Percentiles rank a stretch among this genome's conserved stretches.
Conservation (phyloP, 140 eudicot species). For the Bidens hawaiensis region DNA sequence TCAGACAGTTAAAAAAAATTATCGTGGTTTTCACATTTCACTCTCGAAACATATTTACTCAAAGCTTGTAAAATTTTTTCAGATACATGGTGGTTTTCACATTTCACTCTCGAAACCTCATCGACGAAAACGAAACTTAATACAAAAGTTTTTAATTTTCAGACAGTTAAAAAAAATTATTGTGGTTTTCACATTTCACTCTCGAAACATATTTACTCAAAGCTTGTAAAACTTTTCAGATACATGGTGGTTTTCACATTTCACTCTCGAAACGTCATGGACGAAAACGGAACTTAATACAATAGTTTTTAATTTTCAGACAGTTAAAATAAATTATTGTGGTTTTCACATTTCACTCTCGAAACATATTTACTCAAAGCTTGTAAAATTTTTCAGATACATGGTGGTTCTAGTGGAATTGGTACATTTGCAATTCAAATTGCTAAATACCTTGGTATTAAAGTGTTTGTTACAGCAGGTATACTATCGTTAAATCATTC, state of each 20-base stretch:
- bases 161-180: background rate
- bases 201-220: background rate
- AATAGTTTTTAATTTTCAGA: background rate
- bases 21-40: background rate
- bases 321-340: background rate
- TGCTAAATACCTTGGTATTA: slow-evolving; percentile 67
- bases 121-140: no score
- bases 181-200: background rate
- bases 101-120: no score
- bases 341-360: background rate
- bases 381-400: slow-evolving; percentile 52
- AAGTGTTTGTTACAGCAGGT: slow-evolving; percentile 96
- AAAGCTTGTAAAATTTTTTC: slow-evolving; percentile 24
- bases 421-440: slow-evolving; percentile 98
- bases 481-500: background rate
- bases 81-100: slow-evolving; percentile 97
- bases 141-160: background rate
- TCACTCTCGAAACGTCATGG: no score
- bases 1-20: background rate
- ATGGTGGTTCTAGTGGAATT: slow-evolving; percentile 97
- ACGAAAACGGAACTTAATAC: no score
- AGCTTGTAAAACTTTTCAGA: slow-evolving; percentile 41
- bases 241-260: slow-evolving; percentile 97
- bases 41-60: background rate
- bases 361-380: background rate